These are phyloP conservation scores for Starmerella roubikii DNA, from an alignment of 805 yeast species.

Conservation along the genomic window DNA sequence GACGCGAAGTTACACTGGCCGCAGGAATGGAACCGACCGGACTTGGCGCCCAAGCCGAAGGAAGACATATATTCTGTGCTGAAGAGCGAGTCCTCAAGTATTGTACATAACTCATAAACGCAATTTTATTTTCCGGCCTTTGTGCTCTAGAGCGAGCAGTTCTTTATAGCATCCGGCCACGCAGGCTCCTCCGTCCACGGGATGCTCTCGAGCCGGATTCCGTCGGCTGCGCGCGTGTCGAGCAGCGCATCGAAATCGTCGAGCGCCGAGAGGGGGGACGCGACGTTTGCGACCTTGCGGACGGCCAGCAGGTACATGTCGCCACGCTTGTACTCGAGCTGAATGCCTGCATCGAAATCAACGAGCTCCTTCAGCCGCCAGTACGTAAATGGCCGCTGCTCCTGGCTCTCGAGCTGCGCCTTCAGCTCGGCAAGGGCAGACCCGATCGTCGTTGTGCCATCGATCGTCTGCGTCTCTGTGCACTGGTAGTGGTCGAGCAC, in stretches of 20 bases:
- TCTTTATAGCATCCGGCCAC: not conserved
- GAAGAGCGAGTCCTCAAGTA: not conserved
- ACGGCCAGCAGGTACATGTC: conserved; percentile 3
- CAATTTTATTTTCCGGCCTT: not conserved
- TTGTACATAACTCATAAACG: not conserved
- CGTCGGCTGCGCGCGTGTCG: conserved; percentile 14
- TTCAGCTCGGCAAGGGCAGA: not conserved
- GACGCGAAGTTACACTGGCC: conserved; percentile 44
- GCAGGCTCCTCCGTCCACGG: conserved; percentile 6
- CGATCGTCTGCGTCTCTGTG: not conserved
- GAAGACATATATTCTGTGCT: conserved; percentile 17
- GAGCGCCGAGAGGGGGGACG: conserved; percentile 9
- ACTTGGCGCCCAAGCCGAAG: conserved; percentile 48
- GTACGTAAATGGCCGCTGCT: conserved; percentile 7
- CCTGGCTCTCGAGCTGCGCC: not conserved
- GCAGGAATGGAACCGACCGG: conserved; percentile 61
- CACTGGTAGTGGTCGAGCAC: not conserved
- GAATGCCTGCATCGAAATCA: not conserved
- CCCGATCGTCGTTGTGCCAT: not conserved
- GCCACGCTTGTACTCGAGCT: conserved; percentile 3
- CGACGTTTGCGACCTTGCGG: conserved; percentile 1
- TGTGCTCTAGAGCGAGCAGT: too few relatives aligned
- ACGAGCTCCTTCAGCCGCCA: conserved; percentile 5
- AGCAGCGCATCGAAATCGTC: conserved; percentile 21
- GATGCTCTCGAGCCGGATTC: conserved; percentile 20